phyloP scores from a whole-genome alignment of 1,284 basidiomycete genomes.

The Tylopilus orsonianus region DNA sequence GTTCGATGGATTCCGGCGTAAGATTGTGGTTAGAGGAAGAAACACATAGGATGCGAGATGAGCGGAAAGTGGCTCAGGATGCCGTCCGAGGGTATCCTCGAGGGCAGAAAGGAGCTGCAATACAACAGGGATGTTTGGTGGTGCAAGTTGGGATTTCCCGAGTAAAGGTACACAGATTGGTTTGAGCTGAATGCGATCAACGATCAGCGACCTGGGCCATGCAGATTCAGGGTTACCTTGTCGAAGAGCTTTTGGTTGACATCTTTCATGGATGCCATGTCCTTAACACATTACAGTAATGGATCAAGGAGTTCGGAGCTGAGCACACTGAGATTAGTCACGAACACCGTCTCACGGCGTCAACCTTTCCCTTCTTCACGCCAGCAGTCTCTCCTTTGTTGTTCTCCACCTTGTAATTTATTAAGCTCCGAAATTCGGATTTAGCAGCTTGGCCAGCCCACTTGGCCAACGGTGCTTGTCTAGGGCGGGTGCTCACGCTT shows the following conservation, averaged over 20 bases:
- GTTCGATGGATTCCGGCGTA: constrained; percentile 67
- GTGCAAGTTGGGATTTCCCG: constrained; percentile 57
- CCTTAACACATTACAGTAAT: background rate
- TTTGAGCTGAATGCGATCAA: constrained; percentile 59
- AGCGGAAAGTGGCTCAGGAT: constrained; percentile 49
- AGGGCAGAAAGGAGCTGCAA: constrained; percentile 54
- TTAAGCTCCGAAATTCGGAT: background rate
- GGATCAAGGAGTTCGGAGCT: no score
- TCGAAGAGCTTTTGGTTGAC: constrained; percentile 34
- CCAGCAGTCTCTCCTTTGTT: background rate
- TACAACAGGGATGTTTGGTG: constrained; percentile 48
- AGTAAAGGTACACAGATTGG: constrained; percentile 76
- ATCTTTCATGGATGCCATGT: constrained; percentile 12
- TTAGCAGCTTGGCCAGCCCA: background rate
- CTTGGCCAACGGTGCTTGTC: background rate
- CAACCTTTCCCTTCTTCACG: constrained; percentile 2
- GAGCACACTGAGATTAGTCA: no score
- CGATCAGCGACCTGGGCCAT: background rate
- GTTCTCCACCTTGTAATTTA: background rate
- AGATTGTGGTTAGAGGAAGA: constrained; percentile 80
- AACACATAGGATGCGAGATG: constrained; percentile 83
- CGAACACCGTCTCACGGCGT: background rate
- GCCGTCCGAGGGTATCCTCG: constrained; percentile 43
- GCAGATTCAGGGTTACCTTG: constrained; percentile 29
- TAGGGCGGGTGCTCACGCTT: background rate